Evolutionary conservation across 768 basidiomycete genomes (phyloP), one percentile per base, ranked within the genome.

Genomic region (Pleurotus ostreatus): DNA sequence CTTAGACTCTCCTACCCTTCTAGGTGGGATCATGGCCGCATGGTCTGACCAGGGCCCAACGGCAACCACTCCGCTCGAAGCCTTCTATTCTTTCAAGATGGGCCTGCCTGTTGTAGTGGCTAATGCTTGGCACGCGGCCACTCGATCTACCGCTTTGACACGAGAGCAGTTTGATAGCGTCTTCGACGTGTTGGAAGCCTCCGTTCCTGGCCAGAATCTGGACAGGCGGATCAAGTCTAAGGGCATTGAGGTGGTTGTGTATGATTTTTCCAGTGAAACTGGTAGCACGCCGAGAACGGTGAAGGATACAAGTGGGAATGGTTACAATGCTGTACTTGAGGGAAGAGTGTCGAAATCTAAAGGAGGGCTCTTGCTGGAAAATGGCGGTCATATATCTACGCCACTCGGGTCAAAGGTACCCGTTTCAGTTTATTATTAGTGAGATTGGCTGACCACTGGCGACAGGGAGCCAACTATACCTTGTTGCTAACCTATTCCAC

Each of bases 31-130:
- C 13, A 70, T 75, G 61, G 73, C 69, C 0, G 59, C 74, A 7
- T 75, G 74, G 74, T 74, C 72, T 45, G 76, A 78, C 62, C 77
- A 74, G 73, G 77, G 77, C 1, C 71, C 76, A 48, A 78, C 75
- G 37, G 74, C 76, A 34, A 76, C 74, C 26, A 77, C 75, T 4
- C 70, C 70, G 6, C 63, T 76, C 9, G 77, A 78, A 65, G 69
- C 70, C 2, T 77, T 76, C 58, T 74, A 75, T 60, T 73, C 77
- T 51, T 65, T 78, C 6, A 66, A 75, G 5, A 70, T 67, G 40
- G 74, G 74, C 26, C 55, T 76, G 20, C 73, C 75, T 5, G 66
- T 74, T 4, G 70, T 78, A 51, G 71, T 63, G 1, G 77, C 77
- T 62, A 77, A 77, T 59, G 63, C 72, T 6, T 78, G 77, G 77